Percentiles rank a stretch among this genome's conserved stretches.
These are phyloP conservation scores for Curvularia spicifera DNA, from an alignment of 2,329 filamentous ascomycete species.

Conservation along the genomic window DNA sequence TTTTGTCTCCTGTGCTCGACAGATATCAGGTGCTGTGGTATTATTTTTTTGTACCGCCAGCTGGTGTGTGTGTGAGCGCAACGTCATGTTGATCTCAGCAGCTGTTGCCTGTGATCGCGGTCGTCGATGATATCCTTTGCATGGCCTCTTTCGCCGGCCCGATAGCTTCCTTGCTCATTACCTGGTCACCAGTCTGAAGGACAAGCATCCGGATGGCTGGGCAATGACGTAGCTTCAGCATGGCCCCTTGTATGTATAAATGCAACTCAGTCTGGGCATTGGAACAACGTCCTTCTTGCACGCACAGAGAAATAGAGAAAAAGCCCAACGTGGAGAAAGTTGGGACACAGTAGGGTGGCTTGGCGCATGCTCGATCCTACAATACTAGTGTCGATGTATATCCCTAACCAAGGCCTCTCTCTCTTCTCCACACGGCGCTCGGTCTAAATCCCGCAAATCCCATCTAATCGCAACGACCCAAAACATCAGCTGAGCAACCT, in stretches of 20 bases:
- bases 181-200: background rate
- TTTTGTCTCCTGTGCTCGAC: background rate
- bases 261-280: background rate
- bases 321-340: too few species aligned
- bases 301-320: too few species aligned
- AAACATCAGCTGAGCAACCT: slow-evolving; percentile 2
- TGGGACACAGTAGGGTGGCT: background rate
- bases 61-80: too few species aligned
- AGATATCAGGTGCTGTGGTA: slow-evolving; percentile 1
- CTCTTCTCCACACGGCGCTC: background rate
- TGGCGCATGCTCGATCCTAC: background rate
- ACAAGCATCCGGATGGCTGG: background rate
- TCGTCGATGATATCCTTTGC: background rate
- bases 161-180: slow-evolving; percentile 1
- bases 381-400: background rate
- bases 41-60: background rate
- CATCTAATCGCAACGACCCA: background rate
- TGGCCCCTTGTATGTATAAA: background rate
- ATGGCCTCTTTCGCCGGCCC: background rate
- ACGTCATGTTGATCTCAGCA: background rate
- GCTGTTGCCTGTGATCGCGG: background rate
- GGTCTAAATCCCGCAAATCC: slow-evolving; percentile 1
- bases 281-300: too few species aligned
- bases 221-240: background rate
- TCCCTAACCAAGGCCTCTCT: background rate